Base-by-base conservation (phyloP, 768 basidiomycete species). In the Termitomyces sp. region DNA sequence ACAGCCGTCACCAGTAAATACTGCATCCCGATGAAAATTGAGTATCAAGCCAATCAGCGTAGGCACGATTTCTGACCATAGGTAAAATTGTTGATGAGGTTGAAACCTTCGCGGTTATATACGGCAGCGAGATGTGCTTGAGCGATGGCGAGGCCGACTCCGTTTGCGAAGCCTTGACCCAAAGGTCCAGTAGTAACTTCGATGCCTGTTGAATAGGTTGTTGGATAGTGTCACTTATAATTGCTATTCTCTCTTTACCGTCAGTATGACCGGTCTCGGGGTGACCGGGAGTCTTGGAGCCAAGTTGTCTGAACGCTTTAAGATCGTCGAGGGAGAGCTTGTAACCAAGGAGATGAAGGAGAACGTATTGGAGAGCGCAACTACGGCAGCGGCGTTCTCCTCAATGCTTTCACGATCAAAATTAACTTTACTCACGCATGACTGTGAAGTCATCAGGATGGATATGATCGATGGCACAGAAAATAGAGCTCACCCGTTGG, bases 151-250 rank as follows among this genome's bases (percentile, higher is more conserved):
- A 98, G 75, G 68, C 95, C 95, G 64, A 98, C 93, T 60, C 85
- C 93, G 68, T 94, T 96, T 61, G 89, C 85, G 70, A 98, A 90
- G 62, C 94, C 92, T 74, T 98, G 95, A 45, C 95, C 95, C 33
- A 98, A 86, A 61, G 95, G 95, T 55, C 95, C 95, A 56, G 95
- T 98, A 62, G 95, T 98, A 59, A 98, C 93, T 75, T 92, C 90
- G 49, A 92, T 80, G 59, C 86, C 84, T 86, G 63, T 58, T 47
- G 53, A 38, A 28, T 46, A 13, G 26, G 36, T 50, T 38, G 58
- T 20, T 46, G 26, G 40, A 50, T 33, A 30, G 58, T 38, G 56
- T 58, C 48, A n/a, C 9, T 26, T 5, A 28, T 12, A 3, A 13
- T 26, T 28, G 3, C 20, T 36, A 46, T 30, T 28, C 5, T 22